phyloP scores from a whole-genome alignment of 2,329 filamentous ascomycete species.

The Fusarium cyanostomum region DNA sequence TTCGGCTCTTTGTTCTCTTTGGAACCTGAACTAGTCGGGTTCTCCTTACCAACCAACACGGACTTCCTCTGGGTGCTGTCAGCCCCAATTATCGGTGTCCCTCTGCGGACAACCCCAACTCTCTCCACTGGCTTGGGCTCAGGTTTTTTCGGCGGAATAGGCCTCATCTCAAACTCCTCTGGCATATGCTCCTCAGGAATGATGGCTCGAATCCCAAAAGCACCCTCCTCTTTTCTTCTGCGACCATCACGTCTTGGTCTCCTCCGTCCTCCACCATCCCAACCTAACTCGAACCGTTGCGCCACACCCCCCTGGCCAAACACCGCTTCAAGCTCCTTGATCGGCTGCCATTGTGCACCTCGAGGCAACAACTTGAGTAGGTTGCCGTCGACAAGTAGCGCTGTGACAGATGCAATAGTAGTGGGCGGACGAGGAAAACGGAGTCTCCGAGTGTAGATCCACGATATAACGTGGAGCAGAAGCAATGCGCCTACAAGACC shows the following conservation, averaged over 20 bases:
- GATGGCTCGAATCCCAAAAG: conserved; percentile 35
- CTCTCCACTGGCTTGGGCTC: conserved; percentile 25
- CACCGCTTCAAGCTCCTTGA: conserved; percentile 26
- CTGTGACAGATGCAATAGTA: conserved; percentile 50
- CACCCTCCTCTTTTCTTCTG: conserved; percentile 27
- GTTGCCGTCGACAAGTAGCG: conserved; percentile 51
- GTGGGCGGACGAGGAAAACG: conserved; percentile 45
- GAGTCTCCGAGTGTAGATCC: conserved; percentile 41
- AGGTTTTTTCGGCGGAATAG: conserved; percentile 28
- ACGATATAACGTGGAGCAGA: conserved; percentile 40
- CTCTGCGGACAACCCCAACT: conserved; percentile 32
- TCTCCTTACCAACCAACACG: conserved; percentile 30
- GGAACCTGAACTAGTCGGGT: conserved; percentile 3
- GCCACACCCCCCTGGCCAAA: conserved; percentile 24
- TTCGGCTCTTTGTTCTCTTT: conserved; percentile 15
- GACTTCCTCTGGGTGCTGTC: conserved; percentile 33
- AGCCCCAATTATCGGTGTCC: conserved; percentile 27
- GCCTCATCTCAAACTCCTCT: conserved; percentile 40
- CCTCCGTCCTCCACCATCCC: conserved; percentile 19
- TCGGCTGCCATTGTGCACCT: conserved; percentile 40
- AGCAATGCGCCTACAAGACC: conserved; percentile 45
- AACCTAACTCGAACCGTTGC: conserved; percentile 34
- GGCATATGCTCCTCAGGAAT: conserved; percentile 20
- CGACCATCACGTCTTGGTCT: conserved; percentile 23
- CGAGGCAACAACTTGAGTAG: conserved; percentile 42